These are phyloP conservation scores for Sanghuangporus baumii DNA, from an alignment of 1,284 basidiomycete genomes.

Conservation along the genomic window DNA sequence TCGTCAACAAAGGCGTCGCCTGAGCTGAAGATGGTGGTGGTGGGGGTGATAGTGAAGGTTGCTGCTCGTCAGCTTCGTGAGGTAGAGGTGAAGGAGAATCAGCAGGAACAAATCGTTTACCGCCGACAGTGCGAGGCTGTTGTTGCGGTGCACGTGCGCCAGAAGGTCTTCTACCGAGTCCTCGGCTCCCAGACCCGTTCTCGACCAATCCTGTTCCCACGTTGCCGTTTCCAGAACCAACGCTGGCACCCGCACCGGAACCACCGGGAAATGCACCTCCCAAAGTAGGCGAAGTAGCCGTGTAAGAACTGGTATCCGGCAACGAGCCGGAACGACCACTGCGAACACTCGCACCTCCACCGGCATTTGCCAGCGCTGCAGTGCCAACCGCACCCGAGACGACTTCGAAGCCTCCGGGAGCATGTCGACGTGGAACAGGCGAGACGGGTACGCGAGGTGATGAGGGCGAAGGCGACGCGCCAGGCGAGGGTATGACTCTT, in stretches of 20 bases:
- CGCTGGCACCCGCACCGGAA: background rate
- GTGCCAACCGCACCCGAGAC: conserved; percentile 20
- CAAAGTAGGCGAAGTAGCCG: background rate
- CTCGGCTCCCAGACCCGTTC: conserved; percentile 27
- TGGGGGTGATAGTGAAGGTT: background rate
- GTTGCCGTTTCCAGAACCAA: background rate
- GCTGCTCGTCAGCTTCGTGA: conserved; percentile 11
- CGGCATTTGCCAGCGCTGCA: conserved; percentile 16
- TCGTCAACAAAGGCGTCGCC: background rate
- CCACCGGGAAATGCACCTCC: background rate
- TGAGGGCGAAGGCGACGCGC: background rate
- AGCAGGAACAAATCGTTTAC: conserved; percentile 22
- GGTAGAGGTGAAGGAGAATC: conserved; percentile 21
- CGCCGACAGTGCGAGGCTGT: conserved; percentile 38
- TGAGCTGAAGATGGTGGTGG: background rate
- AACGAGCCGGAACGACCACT: conserved; percentile 24
- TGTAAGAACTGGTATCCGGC: background rate
- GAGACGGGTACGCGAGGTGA: conserved; percentile 11
- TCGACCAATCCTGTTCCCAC: background rate
- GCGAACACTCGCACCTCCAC: conserved; percentile 4
- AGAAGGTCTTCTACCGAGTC: conserved; percentile 70
- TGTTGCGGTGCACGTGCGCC: conserved; percentile 66
- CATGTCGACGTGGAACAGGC: conserved; percentile 30
- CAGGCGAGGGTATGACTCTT: background rate
- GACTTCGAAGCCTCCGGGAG: conserved; percentile 35